Evolutionary conservation across 2,329 filamentous ascomycete species (phyloP).

Genomic region (Neopestalotiopsis clavispora): DNA sequence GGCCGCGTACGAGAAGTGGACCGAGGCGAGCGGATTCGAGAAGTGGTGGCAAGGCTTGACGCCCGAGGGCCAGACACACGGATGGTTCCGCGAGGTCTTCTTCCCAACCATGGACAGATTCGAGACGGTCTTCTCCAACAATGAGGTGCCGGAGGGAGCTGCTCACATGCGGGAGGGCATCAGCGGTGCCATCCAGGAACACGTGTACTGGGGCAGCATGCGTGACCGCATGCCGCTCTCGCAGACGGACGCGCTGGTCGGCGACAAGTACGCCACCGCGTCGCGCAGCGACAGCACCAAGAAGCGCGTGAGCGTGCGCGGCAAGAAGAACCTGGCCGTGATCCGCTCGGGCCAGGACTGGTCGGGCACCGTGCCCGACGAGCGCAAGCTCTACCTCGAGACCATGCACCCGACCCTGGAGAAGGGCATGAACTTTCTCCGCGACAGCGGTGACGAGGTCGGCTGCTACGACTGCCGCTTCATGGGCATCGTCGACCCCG

Average conservation of each 20-base stretch:
- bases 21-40: constrained; percentile 38
- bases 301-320: constrained; percentile 34
- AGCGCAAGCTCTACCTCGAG: constrained; percentile 47
- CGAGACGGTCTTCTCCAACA: constrained; percentile 47
- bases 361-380: constrained; percentile 42
- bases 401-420: constrained; percentile 50
- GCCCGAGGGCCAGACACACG: constrained; percentile 29
- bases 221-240: constrained; percentile 45
- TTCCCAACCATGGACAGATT: constrained; percentile 45
- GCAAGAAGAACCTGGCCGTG: constrained; percentile 45
- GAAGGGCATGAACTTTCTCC: constrained; percentile 49
- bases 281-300: constrained; percentile 5
- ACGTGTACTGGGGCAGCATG: constrained; percentile 53
- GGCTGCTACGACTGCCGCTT: constrained; percentile 49
- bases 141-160: constrained; percentile 42
- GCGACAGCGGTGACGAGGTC: constrained; percentile 45
- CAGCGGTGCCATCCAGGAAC: constrained; percentile 44
- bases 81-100: constrained; percentile 50
- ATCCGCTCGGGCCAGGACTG: constrained; percentile 53
- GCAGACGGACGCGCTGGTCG: constrained; percentile 40
- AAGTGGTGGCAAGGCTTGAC: constrained; percentile 42
- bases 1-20: constrained; percentile 36
- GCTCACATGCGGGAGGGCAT: constrained; percentile 43
- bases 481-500: constrained; percentile 44
- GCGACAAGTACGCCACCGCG: not conserved